phyloP scores from a whole-genome alignment of 2,329 filamentous ascomycete genomes.

The Coniochaeta sp. region DNA sequence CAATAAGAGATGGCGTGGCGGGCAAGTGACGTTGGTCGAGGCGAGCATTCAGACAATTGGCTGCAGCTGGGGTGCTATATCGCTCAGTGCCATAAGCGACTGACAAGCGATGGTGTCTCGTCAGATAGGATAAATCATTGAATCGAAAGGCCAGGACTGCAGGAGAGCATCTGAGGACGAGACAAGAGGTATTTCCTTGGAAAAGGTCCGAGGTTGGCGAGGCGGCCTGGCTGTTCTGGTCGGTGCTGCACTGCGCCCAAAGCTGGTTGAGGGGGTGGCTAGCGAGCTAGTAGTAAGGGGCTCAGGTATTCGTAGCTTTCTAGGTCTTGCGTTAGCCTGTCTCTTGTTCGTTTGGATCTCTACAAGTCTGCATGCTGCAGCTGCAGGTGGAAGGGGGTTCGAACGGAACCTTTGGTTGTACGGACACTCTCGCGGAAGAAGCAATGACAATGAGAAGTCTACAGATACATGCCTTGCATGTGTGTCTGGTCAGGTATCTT shows the following conservation, averaged over 20 bases:
- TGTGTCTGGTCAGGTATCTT: not conserved
- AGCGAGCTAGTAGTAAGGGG: not conserved
- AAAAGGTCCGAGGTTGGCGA: not conserved
- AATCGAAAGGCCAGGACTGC: not conserved
- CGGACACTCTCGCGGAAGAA: not conserved
- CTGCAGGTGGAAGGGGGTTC: conserved; percentile 1
- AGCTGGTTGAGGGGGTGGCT: not conserved
- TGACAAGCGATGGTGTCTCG: not conserved
- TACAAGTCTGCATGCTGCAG: conserved; percentile 1
- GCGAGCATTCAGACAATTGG: not conserved
- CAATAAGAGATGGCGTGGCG: not conserved
- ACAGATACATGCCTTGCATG: not conserved
- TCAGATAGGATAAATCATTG: not conserved
- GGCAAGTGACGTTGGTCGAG: not conserved
- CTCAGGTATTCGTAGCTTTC: not conserved
- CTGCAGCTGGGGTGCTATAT: not conserved
- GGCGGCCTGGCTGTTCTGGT: not conserved
- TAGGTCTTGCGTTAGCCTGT: conserved; percentile 1
- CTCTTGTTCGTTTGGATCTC: conserved; percentile 2
- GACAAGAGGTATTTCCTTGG: not conserved
- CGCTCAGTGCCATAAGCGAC: not conserved
- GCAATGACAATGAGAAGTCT: not conserved
- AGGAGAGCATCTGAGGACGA: not conserved
- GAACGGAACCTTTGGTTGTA: not conserved
- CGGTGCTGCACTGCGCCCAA: not conserved